phyloP scores from a whole-genome alignment of 2,329 filamentous ascomycete species.

The Alternaria burnsii region DNA sequence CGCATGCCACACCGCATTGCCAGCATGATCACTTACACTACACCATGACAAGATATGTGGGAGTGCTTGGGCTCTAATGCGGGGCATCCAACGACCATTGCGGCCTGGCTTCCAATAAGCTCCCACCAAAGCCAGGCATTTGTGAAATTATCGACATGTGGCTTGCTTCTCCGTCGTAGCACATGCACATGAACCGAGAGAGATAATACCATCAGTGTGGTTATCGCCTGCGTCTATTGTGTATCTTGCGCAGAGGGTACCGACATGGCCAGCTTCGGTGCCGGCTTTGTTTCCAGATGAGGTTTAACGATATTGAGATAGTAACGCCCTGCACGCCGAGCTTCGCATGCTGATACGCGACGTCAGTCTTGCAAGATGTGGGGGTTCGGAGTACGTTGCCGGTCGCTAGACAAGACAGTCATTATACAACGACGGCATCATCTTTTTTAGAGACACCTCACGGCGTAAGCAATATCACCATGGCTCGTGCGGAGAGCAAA shows the following conservation, averaged over 20 bases:
- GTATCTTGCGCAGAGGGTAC: not conserved
- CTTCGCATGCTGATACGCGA: not conserved
- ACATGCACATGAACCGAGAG: constrained; percentile 15
- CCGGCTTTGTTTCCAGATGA: constrained; percentile 42
- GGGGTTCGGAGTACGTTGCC: constrained; percentile 21
- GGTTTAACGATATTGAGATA: constrained; percentile 21
- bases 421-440: not conserved
- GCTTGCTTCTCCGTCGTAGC: constrained; percentile 22
- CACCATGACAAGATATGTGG: constrained; percentile 6
- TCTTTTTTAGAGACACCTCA: not conserved
- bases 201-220: constrained; percentile 4
- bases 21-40: constrained; percentile 11
- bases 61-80: constrained; percentile 19
- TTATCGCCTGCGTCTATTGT: not conserved
- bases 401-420: constrained; percentile 6
- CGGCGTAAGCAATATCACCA: not conserved
- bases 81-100: constrained; percentile 16
- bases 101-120: constrained; percentile 19
- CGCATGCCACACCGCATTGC: constrained; percentile 34
- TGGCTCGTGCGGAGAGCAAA: not conserved
- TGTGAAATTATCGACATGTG: constrained; percentile 18
- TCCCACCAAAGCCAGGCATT: constrained; percentile 3
- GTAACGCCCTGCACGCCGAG: constrained; percentile 5
- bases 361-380: constrained; percentile 4
- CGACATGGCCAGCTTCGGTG: not conserved